phyloP scores from a whole-genome alignment of 305 asterid genomes.

The Caryopteris hybrid region DNA sequence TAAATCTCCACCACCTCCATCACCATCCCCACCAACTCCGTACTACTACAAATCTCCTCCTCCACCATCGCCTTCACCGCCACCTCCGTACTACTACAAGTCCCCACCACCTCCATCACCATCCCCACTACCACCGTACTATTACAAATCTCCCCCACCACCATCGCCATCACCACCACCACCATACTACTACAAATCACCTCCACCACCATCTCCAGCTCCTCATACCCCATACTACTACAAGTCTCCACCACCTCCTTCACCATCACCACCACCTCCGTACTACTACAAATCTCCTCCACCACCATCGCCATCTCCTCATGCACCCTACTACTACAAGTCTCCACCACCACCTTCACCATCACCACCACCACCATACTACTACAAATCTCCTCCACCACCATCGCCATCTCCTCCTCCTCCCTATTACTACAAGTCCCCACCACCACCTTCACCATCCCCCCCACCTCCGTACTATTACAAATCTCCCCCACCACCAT shows the following conservation, averaged over 20 bases:
- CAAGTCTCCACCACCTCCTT: constrained; percentile 26
- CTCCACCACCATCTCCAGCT: not conserved
- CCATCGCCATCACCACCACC: constrained; percentile 4
- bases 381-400: constrained; percentile 30
- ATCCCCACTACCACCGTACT: not conserved
- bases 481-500: constrained; percentile 35
- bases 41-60: constrained; percentile 22
- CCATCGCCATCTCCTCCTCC: constrained; percentile 16
- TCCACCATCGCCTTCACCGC: constrained; percentile 19
- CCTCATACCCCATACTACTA: constrained; percentile 24
- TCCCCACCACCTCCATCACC: constrained; percentile 25
- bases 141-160: constrained; percentile 21
- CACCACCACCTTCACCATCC: constrained; percentile 24
- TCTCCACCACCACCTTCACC: constrained; percentile 29
- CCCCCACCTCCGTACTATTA: constrained; percentile 21
- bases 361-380: not conserved
- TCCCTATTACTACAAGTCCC: constrained; percentile 17
- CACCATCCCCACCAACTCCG: not conserved
- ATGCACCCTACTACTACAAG: constrained; percentile 18
- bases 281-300: constrained; percentile 28
- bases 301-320: constrained; percentile 24
- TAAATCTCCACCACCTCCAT: constrained; percentile 27
- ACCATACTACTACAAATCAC: constrained; percentile 4
- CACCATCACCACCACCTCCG: constrained; percentile 1
- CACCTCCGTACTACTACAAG: constrained; percentile 2